Evolutionary conservation across 2,329 filamentous ascomycete species (phyloP), one percentile per base, ranked within the genome.

Genomic region (Tricladium varicosporioides): DNA sequence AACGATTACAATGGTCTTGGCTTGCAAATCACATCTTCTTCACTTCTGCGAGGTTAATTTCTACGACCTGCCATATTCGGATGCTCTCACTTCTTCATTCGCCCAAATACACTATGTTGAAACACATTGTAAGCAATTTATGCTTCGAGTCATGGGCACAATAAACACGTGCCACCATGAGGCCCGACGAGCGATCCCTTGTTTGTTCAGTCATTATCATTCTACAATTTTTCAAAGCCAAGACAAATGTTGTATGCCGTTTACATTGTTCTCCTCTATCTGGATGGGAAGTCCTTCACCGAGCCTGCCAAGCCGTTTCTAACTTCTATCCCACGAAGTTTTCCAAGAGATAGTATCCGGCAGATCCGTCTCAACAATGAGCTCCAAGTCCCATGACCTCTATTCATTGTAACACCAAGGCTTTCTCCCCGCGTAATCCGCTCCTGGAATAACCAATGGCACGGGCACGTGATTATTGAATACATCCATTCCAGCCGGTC

Each of bases 371-470:
- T 40, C 10, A 40, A 40, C 32, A 10, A 40, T 40, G 36, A 40
- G n/a, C 36, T n/a, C 5, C 36, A 40, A 31, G 36, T 16, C 18
- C 36, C 36, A 40, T 40, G 11, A 40, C 10, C n/a, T 52, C 16
- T 56, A 18, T 52, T 64, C 63, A 15, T 19, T 61, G 54, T 57
- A 65, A 53, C 61, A 70, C 69, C 69, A 71, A 43, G 69, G 69
- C 54, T 56, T 60, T 31, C 56, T 59, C 10, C 43, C 56, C 32
- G 63, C 67, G 58, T 72, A 72, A 36, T 56, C 66, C 52, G 75
- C 72, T 14, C 80, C 83, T 11, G 88, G 87, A 60, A 78, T 72
- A 65, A 77, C 68, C 76, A 91, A 87, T 1, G 88, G 88, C 16
- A 89, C 76, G 36, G 86, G 85, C 32, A 89, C 71, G 7, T 71